A percentile compares a stretch with the other conserved stretches of the same genome.
These are phyloP conservation scores for Corchorus olitorius DNA, from an alignment of 345 rosid species.

Conservation along the genomic window DNA sequence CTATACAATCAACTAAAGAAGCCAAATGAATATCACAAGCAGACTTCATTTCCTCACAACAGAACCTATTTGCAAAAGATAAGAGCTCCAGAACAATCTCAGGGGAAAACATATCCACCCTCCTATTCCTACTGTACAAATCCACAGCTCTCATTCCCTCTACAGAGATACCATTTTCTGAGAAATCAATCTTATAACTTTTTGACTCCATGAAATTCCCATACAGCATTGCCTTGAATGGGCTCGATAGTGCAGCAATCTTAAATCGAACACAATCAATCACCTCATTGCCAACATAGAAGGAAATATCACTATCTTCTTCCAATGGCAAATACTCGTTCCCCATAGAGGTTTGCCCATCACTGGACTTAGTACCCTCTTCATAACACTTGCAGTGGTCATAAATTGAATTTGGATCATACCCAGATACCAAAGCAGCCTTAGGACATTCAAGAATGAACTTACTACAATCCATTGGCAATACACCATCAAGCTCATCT, in stretches of 20 bases:
- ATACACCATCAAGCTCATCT: slow-evolving; percentile 62
- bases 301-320: slow-evolving; percentile 49
- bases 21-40: slow-evolving; percentile 78
- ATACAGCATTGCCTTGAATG: slow-evolving; percentile 76
- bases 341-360: slow-evolving; percentile 12
- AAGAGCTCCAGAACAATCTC: slow-evolving; percentile 74
- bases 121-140: slow-evolving; percentile 64
- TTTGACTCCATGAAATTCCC: slow-evolving; percentile 76
- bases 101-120: slow-evolving; percentile 57
- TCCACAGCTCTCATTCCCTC: slow-evolving; percentile 81
- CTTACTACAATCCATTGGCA: slow-evolving; percentile 57
- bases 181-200: slow-evolving; percentile 58
- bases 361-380: slow-evolving; percentile 16
- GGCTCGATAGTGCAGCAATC: slow-evolving; percentile 74
- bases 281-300: slow-evolving; percentile 59
- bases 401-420: slow-evolving; percentile 43
- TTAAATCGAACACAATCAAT: slow-evolving; percentile 55
- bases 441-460: slow-evolving; percentile 61
- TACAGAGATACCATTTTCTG: slow-evolving; percentile 55
- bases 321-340: slow-evolving; percentile 39
- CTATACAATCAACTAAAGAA: slow-evolving; percentile 49
- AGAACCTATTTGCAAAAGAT: slow-evolving; percentile 74
- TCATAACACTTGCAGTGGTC: slow-evolving; percentile 47
- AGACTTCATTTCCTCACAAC: slow-evolving; percentile 85
- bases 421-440: slow-evolving; percentile 51